Conservation (phyloP, 495 filamentous ascomycete species). For the Podospora bellae-mahoneyi region DNA sequence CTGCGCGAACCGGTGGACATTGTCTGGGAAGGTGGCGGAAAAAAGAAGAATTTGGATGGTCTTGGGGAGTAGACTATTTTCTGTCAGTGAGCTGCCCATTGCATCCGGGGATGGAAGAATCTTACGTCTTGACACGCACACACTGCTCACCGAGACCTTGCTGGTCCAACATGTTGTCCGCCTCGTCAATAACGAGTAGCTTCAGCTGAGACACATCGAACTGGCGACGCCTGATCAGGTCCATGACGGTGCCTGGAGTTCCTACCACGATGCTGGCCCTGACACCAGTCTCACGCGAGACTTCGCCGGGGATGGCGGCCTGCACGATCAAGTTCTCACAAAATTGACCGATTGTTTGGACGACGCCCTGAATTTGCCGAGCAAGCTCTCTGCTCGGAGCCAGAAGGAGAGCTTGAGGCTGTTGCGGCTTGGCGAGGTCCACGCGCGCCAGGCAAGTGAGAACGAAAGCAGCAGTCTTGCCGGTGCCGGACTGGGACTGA, state of each 20-base stretch:
- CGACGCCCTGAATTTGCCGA: conserved; percentile 85
- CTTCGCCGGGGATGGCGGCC: conserved; percentile 75
- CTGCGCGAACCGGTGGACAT: conserved; percentile 74
- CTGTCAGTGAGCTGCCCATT: conserved; percentile 22
- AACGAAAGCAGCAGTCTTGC: conserved; percentile 96
- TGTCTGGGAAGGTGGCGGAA: conserved; percentile 89
- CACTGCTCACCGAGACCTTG: conserved; percentile 95
- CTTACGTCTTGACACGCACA: conserved; percentile 78
- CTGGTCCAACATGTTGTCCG: conserved; percentile 92
- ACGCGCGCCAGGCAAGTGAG: conserved; percentile 85
- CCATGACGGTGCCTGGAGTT: conserved; percentile 89
- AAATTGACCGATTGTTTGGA: conserved; percentile 77
- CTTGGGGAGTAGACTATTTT: conserved; percentile 60
- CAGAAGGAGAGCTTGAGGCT: conserved; percentile 83
- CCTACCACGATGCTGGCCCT: conserved; percentile 79
- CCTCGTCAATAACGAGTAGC: conserved; percentile 86
- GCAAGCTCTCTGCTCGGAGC: conserved; percentile 94
- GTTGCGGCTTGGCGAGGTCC: conserved; percentile 60
- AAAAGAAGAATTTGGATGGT: conserved; percentile 84
- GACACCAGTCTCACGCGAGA: conserved; percentile 57
- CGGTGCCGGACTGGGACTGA: conserved; percentile 97
- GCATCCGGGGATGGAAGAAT: not conserved
- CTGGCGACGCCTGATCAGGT: conserved; percentile 69
- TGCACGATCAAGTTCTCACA: conserved; percentile 65
- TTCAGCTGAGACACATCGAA: conserved; percentile 63